phyloP scores from a whole-genome alignment of 2,329 filamentous ascomycete species.

The Waltergamsia citrina region DNA sequence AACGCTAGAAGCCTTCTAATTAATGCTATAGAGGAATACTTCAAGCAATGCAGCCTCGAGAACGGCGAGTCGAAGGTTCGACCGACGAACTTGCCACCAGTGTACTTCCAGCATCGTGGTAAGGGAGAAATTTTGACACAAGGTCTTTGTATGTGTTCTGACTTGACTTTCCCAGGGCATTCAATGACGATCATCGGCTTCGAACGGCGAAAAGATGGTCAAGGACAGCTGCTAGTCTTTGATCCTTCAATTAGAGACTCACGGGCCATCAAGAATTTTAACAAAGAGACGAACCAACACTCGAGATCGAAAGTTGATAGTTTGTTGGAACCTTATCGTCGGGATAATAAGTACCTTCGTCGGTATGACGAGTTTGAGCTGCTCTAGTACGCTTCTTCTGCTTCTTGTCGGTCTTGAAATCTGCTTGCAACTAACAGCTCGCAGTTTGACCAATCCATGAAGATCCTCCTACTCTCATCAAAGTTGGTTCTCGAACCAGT shows the following conservation, averaged over 20 bases:
- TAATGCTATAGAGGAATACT: slow-evolving; percentile 64
- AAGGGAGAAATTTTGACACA: too few relatives aligned
- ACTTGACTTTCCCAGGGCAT: slow-evolving; percentile 45
- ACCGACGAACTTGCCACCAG: slow-evolving; percentile 64
- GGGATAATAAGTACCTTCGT: slow-evolving; percentile 56
- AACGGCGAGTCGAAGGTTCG: slow-evolving; percentile 50
- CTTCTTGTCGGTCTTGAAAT: background rate
- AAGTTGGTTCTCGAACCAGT: slow-evolving; percentile 58
- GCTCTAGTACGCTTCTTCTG: slow-evolving; percentile 47
- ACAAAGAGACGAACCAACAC: slow-evolving; percentile 34
- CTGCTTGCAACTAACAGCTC: background rate
- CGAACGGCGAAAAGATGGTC: slow-evolving; percentile 57
- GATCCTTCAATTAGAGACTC: slow-evolving; percentile 76
- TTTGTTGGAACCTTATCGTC: slow-evolving; percentile 63
- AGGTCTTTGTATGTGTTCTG: background rate
- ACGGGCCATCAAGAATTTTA: slow-evolving; percentile 48
- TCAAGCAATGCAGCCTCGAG: slow-evolving; percentile 34
- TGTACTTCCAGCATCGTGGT: slow-evolving; percentile 84
- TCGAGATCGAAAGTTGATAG: slow-evolving; percentile 24
- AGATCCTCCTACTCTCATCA: too few relatives aligned
- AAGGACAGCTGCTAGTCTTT: slow-evolving; percentile 69
- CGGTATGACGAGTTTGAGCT: slow-evolving; percentile 73
- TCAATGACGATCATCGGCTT: slow-evolving; percentile 85
- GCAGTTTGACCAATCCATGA: slow-evolving; percentile 1
- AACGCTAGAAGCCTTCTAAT: slow-evolving; percentile 47